phyloP scores from a whole-genome alignment of 129 eudicot genomes.

The Kitagawia praeruptora region DNA sequence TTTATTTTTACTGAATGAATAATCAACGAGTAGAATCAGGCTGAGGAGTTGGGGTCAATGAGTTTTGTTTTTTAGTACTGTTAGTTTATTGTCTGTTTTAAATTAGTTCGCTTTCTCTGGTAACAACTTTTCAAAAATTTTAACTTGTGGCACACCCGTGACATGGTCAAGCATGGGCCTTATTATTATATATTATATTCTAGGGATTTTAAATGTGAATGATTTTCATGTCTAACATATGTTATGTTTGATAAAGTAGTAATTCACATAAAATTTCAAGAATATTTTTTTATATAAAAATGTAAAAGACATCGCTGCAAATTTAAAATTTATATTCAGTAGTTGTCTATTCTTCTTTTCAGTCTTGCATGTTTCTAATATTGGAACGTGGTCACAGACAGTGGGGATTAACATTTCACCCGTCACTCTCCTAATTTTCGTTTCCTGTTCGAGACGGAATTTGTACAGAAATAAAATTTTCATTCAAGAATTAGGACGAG shows the following conservation, averaged over 20 bases:
- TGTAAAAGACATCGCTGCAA: too few relatives aligned
- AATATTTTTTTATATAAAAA: too few relatives aligned
- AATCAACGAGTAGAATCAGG: not conserved
- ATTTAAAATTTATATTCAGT: too few relatives aligned
- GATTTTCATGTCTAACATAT: not conserved
- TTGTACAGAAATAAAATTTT: too few relatives aligned
- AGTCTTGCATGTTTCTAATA: too few relatives aligned
- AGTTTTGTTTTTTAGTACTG: slow-evolving; percentile 1
- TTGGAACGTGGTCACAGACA: not conserved
- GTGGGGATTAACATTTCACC: too few relatives aligned
- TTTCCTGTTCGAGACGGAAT: too few relatives aligned
- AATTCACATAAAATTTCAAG: too few relatives aligned
- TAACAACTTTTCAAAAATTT: not conserved
- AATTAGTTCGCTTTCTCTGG: not conserved
- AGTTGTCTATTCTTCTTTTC: too few relatives aligned
- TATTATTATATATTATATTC: not conserved
- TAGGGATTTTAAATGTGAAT: not conserved
- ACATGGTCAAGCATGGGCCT: not conserved
- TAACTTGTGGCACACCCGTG: not conserved
- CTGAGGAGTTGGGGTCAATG: not conserved
- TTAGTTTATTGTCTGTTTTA: not conserved
- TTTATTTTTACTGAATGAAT: not conserved
- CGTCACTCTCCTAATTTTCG: too few relatives aligned
- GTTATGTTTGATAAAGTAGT: too few relatives aligned
- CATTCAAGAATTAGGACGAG: too few relatives aligned